These are phyloP conservation scores for Oryza meridionalis DNA, from an alignment of 176 grass and related monocot genomes.

Conservation along the genomic window DNA sequence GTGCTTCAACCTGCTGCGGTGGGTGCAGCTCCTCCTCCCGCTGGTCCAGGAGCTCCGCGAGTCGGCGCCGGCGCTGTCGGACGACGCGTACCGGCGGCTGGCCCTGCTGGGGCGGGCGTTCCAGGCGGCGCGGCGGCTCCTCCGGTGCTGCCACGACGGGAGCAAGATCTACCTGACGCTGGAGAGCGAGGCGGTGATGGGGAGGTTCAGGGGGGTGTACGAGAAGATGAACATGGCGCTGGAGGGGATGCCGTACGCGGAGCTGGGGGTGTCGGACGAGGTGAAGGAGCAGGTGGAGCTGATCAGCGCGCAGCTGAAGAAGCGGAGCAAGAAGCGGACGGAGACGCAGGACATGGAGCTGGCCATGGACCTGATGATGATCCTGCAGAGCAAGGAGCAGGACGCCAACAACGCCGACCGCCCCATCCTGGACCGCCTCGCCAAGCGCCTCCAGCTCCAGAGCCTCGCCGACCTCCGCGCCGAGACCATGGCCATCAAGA, in stretches of 20 bases:
- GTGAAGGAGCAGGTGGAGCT: conserved; percentile 80
- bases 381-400: conserved; percentile 58
- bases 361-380: conserved; percentile 69
- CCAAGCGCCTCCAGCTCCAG: conserved; percentile 61
- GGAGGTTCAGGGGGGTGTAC: conserved; percentile 51
- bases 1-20: conserved; percentile 55
- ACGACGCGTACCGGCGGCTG: conserved; percentile 41
- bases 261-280: conserved; percentile 65
- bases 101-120: conserved; percentile 48
- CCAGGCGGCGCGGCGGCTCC: conserved; percentile 54
- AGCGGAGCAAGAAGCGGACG: conserved; percentile 59
- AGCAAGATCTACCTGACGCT: conserved; percentile 79
- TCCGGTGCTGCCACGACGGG: conserved; percentile 69
- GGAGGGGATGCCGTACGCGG: conserved; percentile 64
- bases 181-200: conserved; percentile 54
- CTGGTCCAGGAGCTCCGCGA: conserved; percentile 66
- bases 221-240: conserved; percentile 61
- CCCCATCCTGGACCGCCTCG: conserved; percentile 61
- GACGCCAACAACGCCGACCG: conserved; percentile 45
- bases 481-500: conserved; percentile 82
- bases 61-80: conserved; percentile 21
- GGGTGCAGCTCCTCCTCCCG: conserved; percentile 65
- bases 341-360: conserved; percentile 86
- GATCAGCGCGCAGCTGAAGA: conserved; percentile 56
- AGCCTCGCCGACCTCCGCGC: conserved; percentile 61